These are phyloP conservation scores for Ophiocordyceps camponoti-floridani DNA, from an alignment of 2,329 filamentous ascomycete species.

Conservation along the genomic window DNA sequence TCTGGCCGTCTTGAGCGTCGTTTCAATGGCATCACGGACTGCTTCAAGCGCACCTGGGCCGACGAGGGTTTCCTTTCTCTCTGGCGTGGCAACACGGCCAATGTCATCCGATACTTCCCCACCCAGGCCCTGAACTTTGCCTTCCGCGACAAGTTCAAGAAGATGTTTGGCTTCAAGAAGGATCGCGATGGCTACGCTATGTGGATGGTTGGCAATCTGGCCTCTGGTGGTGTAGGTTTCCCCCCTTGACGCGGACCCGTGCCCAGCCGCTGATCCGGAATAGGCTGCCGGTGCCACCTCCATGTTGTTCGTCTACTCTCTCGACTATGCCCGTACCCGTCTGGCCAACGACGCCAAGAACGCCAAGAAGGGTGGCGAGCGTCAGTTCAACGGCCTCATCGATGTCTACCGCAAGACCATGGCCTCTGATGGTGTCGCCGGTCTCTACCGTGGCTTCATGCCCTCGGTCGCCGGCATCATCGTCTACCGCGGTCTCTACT, in stretches of 20 bases:
- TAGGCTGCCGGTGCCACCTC: constrained; percentile 97
- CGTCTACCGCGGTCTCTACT: constrained; percentile 99
- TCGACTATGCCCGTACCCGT: constrained; percentile 99
- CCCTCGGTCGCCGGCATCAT: constrained; percentile 98
- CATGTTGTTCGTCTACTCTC: constrained; percentile 99
- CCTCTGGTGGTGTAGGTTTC: constrained; percentile 88
- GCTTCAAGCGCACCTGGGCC: constrained; percentile 82
- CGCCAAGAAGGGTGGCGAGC: constrained; percentile 89
- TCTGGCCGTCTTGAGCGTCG: constrained; percentile 93
- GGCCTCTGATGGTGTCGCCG: constrained; percentile 92
- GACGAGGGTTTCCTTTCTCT: constrained; percentile 88
- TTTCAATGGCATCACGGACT: constrained; percentile 86
- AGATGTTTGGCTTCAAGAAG: constrained; percentile 99
- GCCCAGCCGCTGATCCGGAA: constrained; percentile 1
- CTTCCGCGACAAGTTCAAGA: constrained; percentile 99
- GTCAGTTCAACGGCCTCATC: constrained; percentile 99
- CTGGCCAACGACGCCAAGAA: constrained; percentile 99
- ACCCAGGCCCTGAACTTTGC: constrained; percentile 99
- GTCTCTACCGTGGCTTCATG: constrained; percentile 99
- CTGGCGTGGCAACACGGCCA: constrained; percentile 99
- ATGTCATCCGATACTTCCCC: constrained; percentile 99
- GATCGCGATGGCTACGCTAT: constrained; percentile 93
- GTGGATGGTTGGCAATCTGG: constrained; percentile 99
- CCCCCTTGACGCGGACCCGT: neutral
- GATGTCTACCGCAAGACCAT: constrained; percentile 99